These are phyloP conservation scores for Holtermannia corniformis DNA, from an alignment of 768 basidiomycete genomes.

Conservation along the genomic window DNA sequence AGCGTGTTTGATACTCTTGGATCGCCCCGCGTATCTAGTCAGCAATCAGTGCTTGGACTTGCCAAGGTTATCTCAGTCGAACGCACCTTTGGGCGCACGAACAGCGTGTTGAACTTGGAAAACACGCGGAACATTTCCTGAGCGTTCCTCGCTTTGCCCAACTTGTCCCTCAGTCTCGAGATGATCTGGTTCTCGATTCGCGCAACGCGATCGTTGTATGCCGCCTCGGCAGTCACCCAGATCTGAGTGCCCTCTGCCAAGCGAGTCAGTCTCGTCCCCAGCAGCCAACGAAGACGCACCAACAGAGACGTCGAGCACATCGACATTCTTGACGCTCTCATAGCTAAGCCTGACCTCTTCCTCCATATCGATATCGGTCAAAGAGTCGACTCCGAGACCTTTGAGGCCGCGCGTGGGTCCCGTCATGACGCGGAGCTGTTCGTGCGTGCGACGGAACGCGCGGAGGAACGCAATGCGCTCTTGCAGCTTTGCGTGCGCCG, in stretches of 20 bases:
- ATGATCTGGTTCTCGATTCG: constrained; percentile 99
- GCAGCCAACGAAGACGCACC: constrained; percentile 46
- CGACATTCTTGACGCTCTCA: constrained; percentile 92
- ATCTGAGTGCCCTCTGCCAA: constrained; percentile 84
- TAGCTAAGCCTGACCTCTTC: constrained; percentile 94
- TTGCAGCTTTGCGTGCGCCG: constrained; percentile 83
- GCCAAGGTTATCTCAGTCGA: too few relatives aligned
- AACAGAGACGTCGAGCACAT: constrained; percentile 85
- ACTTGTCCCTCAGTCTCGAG: constrained; percentile 74
- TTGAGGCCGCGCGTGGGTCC: constrained; percentile 81
- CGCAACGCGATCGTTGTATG: constrained; percentile 94
- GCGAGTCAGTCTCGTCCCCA: neutral
- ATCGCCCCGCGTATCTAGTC: constrained; percentile 91
- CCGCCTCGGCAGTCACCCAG: constrained; percentile 93
- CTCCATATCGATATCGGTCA: constrained; percentile 85
- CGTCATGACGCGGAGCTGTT: constrained; percentile 95
- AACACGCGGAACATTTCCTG: constrained; percentile 99
- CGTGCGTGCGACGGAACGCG: constrained; percentile 93
- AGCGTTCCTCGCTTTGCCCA: constrained; percentile 91
- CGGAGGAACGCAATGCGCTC: constrained; percentile 76
- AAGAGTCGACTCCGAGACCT: constrained; percentile 54
- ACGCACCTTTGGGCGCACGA: constrained; percentile 84
- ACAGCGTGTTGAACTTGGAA: constrained; percentile 93
- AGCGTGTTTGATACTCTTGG: constrained; percentile 96
- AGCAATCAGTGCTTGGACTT: neutral